A percentile compares a stretch with the other conserved stretches of the same genome.
Evolutionary conservation across 2,329 filamentous ascomycete genomes (phyloP).

Genomic region (Calycina herbarum): DNA sequence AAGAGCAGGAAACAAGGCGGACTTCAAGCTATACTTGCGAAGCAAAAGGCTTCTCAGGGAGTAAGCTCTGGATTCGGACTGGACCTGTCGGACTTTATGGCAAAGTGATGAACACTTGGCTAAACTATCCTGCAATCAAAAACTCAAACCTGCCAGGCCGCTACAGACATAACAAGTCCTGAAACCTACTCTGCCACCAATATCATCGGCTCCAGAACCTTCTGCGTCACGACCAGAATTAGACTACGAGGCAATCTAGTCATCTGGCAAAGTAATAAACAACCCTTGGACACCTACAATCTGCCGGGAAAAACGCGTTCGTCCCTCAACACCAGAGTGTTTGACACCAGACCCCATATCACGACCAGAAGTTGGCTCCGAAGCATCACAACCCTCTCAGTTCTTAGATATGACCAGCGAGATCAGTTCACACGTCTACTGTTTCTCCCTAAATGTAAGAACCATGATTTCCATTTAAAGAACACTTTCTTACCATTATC

Average conservation of each 20-base stretch:
- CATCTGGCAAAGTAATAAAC: too few species aligned
- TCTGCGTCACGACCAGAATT: too few species aligned
- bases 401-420: background rate
- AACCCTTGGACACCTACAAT: too few species aligned
- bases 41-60: slow-evolving; percentile 27
- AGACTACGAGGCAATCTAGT: too few species aligned
- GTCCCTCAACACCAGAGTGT: too few species aligned
- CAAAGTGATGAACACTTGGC: slow-evolving; percentile 27
- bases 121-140: too few species aligned
- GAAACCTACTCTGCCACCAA: background rate
- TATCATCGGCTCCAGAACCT: background rate
- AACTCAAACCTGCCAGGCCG: too few species aligned
- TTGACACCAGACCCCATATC: too few species aligned
- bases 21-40: slow-evolving; percentile 60
- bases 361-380: too few species aligned
- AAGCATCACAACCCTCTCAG: too few species aligned
- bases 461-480: background rate
- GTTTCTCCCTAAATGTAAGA: background rate
- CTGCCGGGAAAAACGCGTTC: background rate
- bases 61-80: slow-evolving; percentile 34
- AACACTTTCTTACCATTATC: background rate
- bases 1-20: slow-evolving; percentile 62
- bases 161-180: too few species aligned
- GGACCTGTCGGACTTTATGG: slow-evolving; percentile 44
- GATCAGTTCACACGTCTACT: background rate